These are phyloP conservation scores for Phialemonium atrogriseum DNA, from an alignment of 2,329 filamentous ascomycete genomes.

Conservation along the genomic window DNA sequence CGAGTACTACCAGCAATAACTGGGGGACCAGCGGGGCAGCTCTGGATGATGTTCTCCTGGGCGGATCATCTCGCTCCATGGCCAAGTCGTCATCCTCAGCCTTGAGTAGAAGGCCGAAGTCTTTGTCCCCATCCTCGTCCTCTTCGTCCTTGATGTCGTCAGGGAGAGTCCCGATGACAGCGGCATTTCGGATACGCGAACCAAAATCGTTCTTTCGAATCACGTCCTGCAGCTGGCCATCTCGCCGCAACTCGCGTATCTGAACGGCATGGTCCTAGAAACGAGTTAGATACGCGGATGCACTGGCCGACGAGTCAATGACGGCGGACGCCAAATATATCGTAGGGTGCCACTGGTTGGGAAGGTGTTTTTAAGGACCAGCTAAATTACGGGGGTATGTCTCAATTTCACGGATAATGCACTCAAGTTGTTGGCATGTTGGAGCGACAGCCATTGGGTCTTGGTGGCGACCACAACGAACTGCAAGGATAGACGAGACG, in stretches of 20 bases:
- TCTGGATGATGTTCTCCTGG: conserved; percentile 1
- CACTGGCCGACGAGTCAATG: too few relatives aligned
- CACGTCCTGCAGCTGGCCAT: conserved; percentile 68
- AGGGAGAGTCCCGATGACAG: conserved; percentile 57
- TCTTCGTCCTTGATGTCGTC: conserved; percentile 26
- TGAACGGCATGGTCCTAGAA: conserved; percentile 67
- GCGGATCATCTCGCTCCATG: background rate
- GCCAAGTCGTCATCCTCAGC: conserved; percentile 26
- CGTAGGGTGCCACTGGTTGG: too few relatives aligned
- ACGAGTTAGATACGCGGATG: too few relatives aligned
- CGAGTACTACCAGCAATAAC: conserved; percentile 67
- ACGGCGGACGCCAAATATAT: too few relatives aligned
- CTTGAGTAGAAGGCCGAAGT: conserved; percentile 20
- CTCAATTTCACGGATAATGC: too few relatives aligned
- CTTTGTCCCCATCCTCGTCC: conserved; percentile 12
- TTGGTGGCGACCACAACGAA: too few relatives aligned
- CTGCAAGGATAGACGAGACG: background rate
- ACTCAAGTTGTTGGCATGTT: too few relatives aligned
- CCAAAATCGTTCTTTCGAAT: conserved; percentile 72
- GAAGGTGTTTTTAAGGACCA: too few relatives aligned
- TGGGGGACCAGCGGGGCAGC: conserved; percentile 59
- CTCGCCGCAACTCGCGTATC: conserved; percentile 63
- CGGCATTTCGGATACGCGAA: conserved; percentile 68
- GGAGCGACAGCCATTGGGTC: too few relatives aligned
- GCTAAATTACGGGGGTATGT: too few relatives aligned